Base-by-base conservation (phyloP, 179 eudicot species). In the Silene noctiflora region DNA sequence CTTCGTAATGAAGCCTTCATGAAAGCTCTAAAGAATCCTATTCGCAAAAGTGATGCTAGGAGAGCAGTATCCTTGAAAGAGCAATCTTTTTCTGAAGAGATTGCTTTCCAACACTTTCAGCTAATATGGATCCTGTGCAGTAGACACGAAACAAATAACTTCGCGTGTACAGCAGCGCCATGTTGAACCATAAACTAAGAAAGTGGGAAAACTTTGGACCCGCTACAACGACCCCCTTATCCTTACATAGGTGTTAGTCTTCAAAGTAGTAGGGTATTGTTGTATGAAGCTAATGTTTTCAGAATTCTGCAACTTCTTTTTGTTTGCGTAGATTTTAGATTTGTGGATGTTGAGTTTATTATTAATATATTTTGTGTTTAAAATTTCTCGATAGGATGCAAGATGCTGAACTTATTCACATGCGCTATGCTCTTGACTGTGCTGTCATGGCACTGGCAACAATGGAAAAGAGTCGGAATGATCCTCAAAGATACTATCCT, bases 351-450 rank as follows among this genome's bases (percentile, higher is more conserved):
- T 20, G 9, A 22, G 29, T 19, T 75, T 9, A 75, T 51, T 58
- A 4, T 12, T 13, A n/a, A 56, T 62, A 16, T 12, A 24, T 48
- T 70, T 81, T 31, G 14, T 27, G 59, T 19, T 33, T 24, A 11
- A 55, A 35, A 35, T 77, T 58, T 67, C 21, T 29, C 69, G 39
- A 56, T 84, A 94, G 99, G 91, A 86, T 91, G 87, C 91, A 91
- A 82, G 99, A 95, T 83, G 82, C 88, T 80, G 99, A 93, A 84
- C 92, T 95, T 71, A 85, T 95, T 88, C 97, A 89, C 84, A 91
- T 95, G 99, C 95, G 97, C 66, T 95, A 93, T 88, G 95, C 93
- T 72, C 83, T 95, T 77, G 99, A 93, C 74, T 90, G 82, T 84
- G 89, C 95, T 81, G 91, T 89, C 81, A 89, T 89, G 85, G 97